Conservation (phyloP, 805 yeast genomes). For the Hanseniaspora guilliermondii region DNA sequence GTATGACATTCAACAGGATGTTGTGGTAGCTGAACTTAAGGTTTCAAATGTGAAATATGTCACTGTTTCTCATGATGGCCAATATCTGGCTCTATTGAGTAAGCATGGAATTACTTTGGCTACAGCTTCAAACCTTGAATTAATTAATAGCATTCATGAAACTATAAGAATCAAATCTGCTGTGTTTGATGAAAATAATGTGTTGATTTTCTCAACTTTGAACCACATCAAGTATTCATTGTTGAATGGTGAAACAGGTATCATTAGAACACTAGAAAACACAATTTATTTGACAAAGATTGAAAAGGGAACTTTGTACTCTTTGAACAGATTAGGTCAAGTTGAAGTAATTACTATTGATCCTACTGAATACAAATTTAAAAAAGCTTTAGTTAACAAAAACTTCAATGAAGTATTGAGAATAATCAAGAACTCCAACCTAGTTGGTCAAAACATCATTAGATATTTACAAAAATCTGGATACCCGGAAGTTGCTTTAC, state of each 20-base stretch:
- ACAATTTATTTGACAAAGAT: slow-evolving; percentile 74
- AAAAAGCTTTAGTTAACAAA: slow-evolving; percentile 77
- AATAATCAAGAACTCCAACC: slow-evolving; percentile 72
- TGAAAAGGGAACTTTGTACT: slow-evolving; percentile 56
- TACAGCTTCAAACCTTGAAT: slow-evolving; percentile 53
- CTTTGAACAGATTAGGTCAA: slow-evolving; percentile 74
- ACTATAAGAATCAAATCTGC: slow-evolving; percentile 94
- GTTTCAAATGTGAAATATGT: slow-evolving; percentile 77
- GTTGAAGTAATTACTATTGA: slow-evolving; percentile 71
- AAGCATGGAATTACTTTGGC: slow-evolving; percentile 90
- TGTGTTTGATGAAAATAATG: slow-evolving; percentile 92
- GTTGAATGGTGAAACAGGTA: slow-evolving; percentile 90
- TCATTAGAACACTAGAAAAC: slow-evolving; percentile 79
- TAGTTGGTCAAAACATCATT: slow-evolving; percentile 95
- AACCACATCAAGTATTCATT: slow-evolving; percentile 91
- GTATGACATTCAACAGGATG: slow-evolving; percentile 88
- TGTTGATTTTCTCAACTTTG: slow-evolving; percentile 81
- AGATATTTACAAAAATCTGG: slow-evolving; percentile 91
- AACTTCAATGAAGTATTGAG: slow-evolving; percentile 86
- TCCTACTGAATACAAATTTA: slow-evolving; percentile 94
- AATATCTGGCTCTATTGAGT: slow-evolving; percentile 72
- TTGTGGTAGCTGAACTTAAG: slow-evolving; percentile 53
- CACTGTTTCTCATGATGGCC: slow-evolving; percentile 79
- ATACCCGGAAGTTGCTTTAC: slow-evolving; percentile 92
- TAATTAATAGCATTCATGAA: slow-evolving; percentile 79